These are phyloP conservation scores for Trichosporon faecale DNA, from an alignment of 1,284 basidiomycete genomes.

Conservation along the genomic window DNA sequence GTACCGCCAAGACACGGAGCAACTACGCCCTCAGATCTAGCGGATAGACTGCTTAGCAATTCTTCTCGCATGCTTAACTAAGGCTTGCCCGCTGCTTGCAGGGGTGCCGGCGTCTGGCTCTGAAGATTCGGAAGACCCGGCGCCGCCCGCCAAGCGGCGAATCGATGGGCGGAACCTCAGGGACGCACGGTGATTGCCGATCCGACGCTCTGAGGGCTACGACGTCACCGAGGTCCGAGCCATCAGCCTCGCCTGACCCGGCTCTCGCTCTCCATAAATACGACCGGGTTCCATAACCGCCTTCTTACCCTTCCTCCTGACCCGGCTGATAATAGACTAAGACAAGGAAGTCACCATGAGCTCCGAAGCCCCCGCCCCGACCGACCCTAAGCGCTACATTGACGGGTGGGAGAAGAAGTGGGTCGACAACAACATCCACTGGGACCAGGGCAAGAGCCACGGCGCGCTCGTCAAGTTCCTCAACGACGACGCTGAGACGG, in stretches of 20 bases:
- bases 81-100: background rate
- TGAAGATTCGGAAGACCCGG: background rate
- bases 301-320: no score
- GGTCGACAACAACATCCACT: conserved; percentile 51
- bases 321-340: no score
- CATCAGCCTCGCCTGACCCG: background rate
- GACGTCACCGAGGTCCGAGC: background rate
- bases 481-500: conserved; percentile 49
- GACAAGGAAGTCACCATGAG: background rate
- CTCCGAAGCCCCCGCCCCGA: background rate
- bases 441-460: conserved; percentile 62
- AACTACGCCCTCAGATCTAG: background rate
- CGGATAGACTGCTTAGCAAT: background rate
- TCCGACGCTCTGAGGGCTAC: background rate
- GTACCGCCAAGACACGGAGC: no score
- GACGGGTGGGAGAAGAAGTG: conserved; percentile 32
- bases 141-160: background rate
- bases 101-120: background rate
- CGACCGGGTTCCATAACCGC: background rate
- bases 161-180: background rate
- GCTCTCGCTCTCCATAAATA: background rate
- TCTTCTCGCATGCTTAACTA: background rate
- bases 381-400: conserved; percentile 6
- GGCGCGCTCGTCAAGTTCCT: conserved; percentile 60
- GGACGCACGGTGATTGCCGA: conserved; percentile 2